Evolutionary conservation across 306 rosid genomes (phyloP), one percentile per base, ranked within the genome.

Genomic region (Cicer cuneatum): DNA sequence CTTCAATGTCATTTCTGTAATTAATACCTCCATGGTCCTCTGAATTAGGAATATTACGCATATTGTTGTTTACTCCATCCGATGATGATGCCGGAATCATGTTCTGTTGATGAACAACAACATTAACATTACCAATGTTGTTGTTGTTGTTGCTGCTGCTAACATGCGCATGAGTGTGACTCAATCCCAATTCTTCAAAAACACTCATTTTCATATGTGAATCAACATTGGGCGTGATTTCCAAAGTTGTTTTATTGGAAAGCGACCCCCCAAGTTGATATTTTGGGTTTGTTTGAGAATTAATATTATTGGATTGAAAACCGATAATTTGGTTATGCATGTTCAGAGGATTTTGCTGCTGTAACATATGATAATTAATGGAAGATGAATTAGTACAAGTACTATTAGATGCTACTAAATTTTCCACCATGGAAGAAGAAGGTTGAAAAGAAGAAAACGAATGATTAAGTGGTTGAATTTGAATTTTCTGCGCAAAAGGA

Each of bases 401-500:
- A 68, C 16, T 65, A 58, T 76, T 73, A 69, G 87, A 78, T 18
- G 77, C n/a, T n/a, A n/a, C 76, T 29, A 85, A 59, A 33, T 48
- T 21, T 45, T 85, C 75, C 35, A 81, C 18, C 60, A 87, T 78
- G 66, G 86, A 60, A 10, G 71, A 74, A 2, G 82, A 19, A 4
- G 74, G 76, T 45, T 51, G 82, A 58, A 29, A 78, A 13, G 15
- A 82, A 13, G 81, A 39, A 6, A 66, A 68, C 7, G 85, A 14
- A 1, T 52, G 46, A 19, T 75, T 37, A 7, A 69, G 75, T 7
- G 86, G 73, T 4, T 76, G 85, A 46, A 76, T 29, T 4, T 76
- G 85, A 46, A 76, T 29, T 69, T 88, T 91, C 8, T 87, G 97
- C 8, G 99, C 81, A 45, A 86, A 94, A 47, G 97, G 99, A 5